Evolutionary conservation across 2,329 filamentous ascomycete species (phyloP).

Genomic region (Rhynchosporium agropyri): DNA sequence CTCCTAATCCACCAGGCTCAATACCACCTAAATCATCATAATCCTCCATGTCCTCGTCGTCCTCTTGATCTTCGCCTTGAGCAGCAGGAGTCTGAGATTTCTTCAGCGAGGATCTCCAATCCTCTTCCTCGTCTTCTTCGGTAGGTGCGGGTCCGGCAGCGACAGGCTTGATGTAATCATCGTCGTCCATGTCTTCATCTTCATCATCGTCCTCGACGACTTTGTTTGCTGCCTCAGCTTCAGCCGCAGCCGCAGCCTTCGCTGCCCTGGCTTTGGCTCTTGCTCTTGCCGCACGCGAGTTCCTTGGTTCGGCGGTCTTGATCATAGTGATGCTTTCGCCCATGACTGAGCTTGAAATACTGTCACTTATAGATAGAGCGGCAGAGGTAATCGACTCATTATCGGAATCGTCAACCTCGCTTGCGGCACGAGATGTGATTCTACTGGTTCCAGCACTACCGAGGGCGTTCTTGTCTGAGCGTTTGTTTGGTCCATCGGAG

Average conservation of each 20-base stretch:
- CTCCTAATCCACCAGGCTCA: slow-evolving; percentile 20
- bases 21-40: slow-evolving; percentile 21
- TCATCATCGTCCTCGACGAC: slow-evolving; percentile 12
- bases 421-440: slow-evolving; percentile 45
- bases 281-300: background rate
- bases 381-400: slow-evolving; percentile 15
- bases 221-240: background rate
- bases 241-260: too few species aligned
- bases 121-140: slow-evolving; percentile 22
- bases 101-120: slow-evolving; percentile 19
- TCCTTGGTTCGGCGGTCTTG: background rate
- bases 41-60: slow-evolving; percentile 20
- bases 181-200: slow-evolving; percentile 21
- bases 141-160: slow-evolving; percentile 7
- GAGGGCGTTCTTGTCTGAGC: slow-evolving; percentile 45
- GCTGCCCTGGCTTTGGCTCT: slow-evolving; percentile 7
- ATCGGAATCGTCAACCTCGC: slow-evolving; percentile 22
- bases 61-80: slow-evolving; percentile 22
- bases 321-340: slow-evolving; percentile 5
- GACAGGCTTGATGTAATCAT: slow-evolving; percentile 22
- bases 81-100: slow-evolving; percentile 14
- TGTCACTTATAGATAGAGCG: slow-evolving; percentile 11
- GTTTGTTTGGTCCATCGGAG: slow-evolving; percentile 41
- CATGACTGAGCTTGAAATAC: slow-evolving; percentile 9
- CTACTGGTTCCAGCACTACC: slow-evolving; percentile 51